phyloP scores from a whole-genome alignment of 192 early-diverging fungal species.

The Anaeromyces robustus region DNA sequence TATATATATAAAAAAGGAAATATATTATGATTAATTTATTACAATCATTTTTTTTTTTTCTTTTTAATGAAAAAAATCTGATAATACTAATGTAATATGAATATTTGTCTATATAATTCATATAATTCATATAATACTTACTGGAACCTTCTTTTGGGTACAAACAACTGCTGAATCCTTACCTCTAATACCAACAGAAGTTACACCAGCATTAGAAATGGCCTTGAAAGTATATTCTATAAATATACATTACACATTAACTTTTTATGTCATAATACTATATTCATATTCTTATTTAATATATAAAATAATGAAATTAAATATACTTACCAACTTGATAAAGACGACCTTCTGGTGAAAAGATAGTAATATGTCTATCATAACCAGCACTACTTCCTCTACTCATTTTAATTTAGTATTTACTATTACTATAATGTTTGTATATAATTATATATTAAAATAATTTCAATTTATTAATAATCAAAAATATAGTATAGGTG shows the following conservation, averaged over 20 bases:
- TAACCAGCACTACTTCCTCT: conserved; percentile 39
- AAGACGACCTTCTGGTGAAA: conserved; percentile 96
- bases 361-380: conserved; percentile 99
- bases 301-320: not conserved
- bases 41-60: too few relatives aligned
- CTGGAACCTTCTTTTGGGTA: conserved; percentile 94
- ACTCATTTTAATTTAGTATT: not conserved
- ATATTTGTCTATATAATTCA: too few relatives aligned
- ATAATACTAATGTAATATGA: conserved; percentile 18
- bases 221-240: conserved; percentile 99
- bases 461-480: too few relatives aligned
- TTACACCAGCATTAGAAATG: conserved; percentile 92
- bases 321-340: conserved; percentile 89
- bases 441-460: too few relatives aligned
- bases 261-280: too few relatives aligned
- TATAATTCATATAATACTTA: too few relatives aligned
- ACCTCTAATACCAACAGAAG: conserved; percentile 88
- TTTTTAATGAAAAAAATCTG: not conserved
- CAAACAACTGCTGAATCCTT: conserved; percentile 87
- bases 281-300: not conserved
- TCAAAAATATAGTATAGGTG: too few relatives aligned
- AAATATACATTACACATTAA: too few relatives aligned
- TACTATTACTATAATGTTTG: too few relatives aligned
- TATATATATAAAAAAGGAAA: too few relatives aligned
- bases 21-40: too few relatives aligned